These are phyloP conservation scores for Penicillium maclennaniae DNA, from an alignment of 495 filamentous ascomycete species.

Conservation along the genomic window DNA sequence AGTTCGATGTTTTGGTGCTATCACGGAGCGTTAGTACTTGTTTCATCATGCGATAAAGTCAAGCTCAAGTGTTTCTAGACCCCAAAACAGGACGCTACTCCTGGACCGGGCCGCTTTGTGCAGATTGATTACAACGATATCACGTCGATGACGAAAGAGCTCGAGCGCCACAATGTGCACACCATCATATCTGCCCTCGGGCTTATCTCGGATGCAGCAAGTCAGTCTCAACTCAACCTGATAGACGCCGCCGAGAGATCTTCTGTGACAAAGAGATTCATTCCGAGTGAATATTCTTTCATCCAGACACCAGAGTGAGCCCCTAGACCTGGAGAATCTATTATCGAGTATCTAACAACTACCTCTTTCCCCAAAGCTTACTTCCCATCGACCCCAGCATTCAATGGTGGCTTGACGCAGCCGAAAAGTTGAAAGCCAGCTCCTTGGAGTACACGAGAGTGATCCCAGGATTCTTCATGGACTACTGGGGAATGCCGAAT, in stretches of 20 bases:
- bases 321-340: neutral
- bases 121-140: constrained; percentile 44
- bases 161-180: constrained; percentile 47
- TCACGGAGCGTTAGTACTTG: constrained; percentile 27
- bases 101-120: constrained; percentile 13
- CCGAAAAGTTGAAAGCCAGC: constrained; percentile 19
- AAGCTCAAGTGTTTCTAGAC: constrained; percentile 5
- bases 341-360: neutral
- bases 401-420: constrained; percentile 33
- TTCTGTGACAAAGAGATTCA: constrained; percentile 39
- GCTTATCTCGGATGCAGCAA: constrained; percentile 31
- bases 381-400: constrained; percentile 35
- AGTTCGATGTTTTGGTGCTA: constrained; percentile 43
- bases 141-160: constrained; percentile 27
- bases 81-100: constrained; percentile 2
- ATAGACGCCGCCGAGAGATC: constrained; percentile 49
- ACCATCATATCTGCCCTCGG: constrained; percentile 50
- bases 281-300: constrained; percentile 48
- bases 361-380: constrained; percentile 14
- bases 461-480: constrained; percentile 51
- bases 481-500: constrained; percentile 51
- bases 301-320: constrained; percentile 35
- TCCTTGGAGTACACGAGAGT: constrained; percentile 47
- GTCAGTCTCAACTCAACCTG: constrained; percentile 40
- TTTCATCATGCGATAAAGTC: constrained; percentile 13